Conservation (phyloP, 805 yeast species). For the Candida argentea region DNA sequence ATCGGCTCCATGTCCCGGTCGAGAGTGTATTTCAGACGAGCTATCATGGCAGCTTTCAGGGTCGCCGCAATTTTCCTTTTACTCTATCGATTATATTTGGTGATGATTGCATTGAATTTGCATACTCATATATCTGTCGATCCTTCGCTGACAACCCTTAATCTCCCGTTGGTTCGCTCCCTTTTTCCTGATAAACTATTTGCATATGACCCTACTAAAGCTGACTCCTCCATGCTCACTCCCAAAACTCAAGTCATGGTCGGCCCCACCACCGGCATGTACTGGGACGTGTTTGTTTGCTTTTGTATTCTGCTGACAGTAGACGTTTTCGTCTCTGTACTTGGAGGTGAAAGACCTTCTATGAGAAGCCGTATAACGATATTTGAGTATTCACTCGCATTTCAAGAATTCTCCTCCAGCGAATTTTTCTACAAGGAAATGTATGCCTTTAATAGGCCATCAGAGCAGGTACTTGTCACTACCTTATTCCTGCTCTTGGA, state of each 20-base stretch:
- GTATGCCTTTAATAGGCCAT: constrained; percentile 29
- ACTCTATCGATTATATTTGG: constrained; percentile 13
- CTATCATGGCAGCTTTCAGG: constrained; percentile 18
- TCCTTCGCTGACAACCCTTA: constrained; percentile 1
- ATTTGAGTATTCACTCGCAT: constrained; percentile 67
- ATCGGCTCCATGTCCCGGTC: too few relatives aligned
- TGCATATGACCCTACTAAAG: constrained; percentile 16
- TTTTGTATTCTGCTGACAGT: constrained; percentile 53
- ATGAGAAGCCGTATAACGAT: constrained; percentile 62
- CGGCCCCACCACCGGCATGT: constrained; percentile 43
- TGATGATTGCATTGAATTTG: constrained; percentile 24
- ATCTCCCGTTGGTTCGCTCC: constrained; percentile 6
- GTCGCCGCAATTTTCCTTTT: constrained; percentile 17
- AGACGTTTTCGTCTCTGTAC: constrained; percentile 55
- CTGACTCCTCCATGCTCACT: constrained; percentile 14
- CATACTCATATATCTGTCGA: constrained; percentile 9
- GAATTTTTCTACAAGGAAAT: constrained; percentile 13
- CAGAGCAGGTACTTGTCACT: constrained; percentile 40
- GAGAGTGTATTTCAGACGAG: constrained; percentile 10
- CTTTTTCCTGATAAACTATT: constrained; percentile 11
- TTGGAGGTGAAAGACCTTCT: constrained; percentile 44
- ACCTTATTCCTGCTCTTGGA: constrained; percentile 48
- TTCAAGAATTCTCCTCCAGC: constrained; percentile 55
- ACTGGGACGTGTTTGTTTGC: constrained; percentile 49
- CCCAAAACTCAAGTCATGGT: constrained; percentile 17